Base-by-base conservation (phyloP, 2,329 filamentous ascomycete genomes). In the Talaromyces sp. region DNA sequence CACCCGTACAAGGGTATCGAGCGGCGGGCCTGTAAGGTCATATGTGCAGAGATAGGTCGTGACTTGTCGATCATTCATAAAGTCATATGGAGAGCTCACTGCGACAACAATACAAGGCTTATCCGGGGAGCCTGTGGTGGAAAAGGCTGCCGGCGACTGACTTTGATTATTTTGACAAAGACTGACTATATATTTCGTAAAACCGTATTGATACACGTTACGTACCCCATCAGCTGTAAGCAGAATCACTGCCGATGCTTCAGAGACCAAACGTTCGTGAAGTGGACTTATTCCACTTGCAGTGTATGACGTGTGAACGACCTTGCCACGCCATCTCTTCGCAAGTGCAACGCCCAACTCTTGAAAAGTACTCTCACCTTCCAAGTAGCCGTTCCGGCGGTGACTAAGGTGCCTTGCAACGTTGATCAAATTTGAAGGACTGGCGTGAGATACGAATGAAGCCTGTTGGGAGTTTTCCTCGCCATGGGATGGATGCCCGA, bases 131-230 rank as follows among this genome's bases (percentile, higher is more conserved):
- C 33, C 28, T n/a, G 25, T 15, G n/a, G n/a, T 40, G 31, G 10
- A 17, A 2, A 22, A 25, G 22, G 31, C 40, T 3, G 50, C 35
- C n/a, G 51, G 46, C 2, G 41, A 40, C 35, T 50, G 51, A 17
- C 17, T 22, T 39, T 55, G 51, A 22, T 41, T 50, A 7, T 22
- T 45, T 36, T 59, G 57, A 21, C 57, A 59, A 10, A 59, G 41
- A 31, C 57, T 59, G n/a, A 51, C 41, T 25, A 59, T 59, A 11
- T 59, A 59, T 19, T 59, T 59, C 11, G 51, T 55, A 33, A 59
- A 59, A 13, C 57, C 57, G 28, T 59, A 59, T 33, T 59, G 57
- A 28, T 59, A 59, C 6, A 59, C 57, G 55, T 59, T 59, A 19
- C 57, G 57, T 2, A 59, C 57, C 11, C 57, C 57, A 13, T 59